A percentile compares a stretch with the other conserved stretches of the same genome.
Conservation (phyloP, 208 protist species). For the Trypanosoma mega region DNA sequence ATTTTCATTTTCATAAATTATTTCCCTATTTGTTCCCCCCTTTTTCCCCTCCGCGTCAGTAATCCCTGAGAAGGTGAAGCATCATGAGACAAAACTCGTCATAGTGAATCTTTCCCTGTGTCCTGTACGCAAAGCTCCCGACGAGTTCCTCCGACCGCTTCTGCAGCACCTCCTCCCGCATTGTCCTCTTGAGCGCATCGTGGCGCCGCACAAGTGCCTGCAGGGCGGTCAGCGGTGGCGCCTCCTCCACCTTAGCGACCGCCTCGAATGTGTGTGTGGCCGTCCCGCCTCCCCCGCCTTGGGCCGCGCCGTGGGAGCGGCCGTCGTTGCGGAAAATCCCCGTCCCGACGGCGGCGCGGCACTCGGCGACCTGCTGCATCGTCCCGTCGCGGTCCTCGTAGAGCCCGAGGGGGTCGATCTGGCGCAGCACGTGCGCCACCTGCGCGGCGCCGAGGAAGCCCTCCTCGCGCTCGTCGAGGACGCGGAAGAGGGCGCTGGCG, state of each 20-base stretch:
- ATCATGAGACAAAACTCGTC: slow-evolving; percentile 76
- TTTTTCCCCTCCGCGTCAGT: slow-evolving; percentile 7
- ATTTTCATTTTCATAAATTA: background rate
- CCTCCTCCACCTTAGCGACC: background rate
- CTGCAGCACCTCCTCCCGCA: slow-evolving; percentile 22
- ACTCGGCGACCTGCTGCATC: slow-evolving; percentile 20
- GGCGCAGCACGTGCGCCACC: slow-evolving; percentile 15
- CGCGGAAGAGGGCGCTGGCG: slow-evolving; percentile 34
- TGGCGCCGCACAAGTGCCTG: slow-evolving; percentile 20
- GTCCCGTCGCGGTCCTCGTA: slow-evolving; percentile 42
- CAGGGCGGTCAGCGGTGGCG: background rate
- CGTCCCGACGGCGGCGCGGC: slow-evolving; percentile 21
- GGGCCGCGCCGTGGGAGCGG: background rate
- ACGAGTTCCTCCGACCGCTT: slow-evolving; percentile 22
- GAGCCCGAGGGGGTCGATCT: slow-evolving; percentile 38
- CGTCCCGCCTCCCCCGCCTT: background rate
- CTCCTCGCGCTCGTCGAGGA: slow-evolving; percentile 19
- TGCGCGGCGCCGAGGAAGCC: slow-evolving; percentile 27
- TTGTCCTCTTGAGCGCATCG: slow-evolving; percentile 14
- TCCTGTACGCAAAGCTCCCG: slow-evolving; percentile 40
- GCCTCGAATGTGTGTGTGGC: background rate
- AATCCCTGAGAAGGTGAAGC: slow-evolving; percentile 48
- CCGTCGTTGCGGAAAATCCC: background rate
- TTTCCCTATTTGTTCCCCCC: background rate
- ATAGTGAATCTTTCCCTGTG: slow-evolving; percentile 38